A percentile compares a stretch with the other conserved stretches of the same genome.
Evolutionary conservation across 768 basidiomycete genomes (phyloP).

Genomic region (Hericium alpestre): DNA sequence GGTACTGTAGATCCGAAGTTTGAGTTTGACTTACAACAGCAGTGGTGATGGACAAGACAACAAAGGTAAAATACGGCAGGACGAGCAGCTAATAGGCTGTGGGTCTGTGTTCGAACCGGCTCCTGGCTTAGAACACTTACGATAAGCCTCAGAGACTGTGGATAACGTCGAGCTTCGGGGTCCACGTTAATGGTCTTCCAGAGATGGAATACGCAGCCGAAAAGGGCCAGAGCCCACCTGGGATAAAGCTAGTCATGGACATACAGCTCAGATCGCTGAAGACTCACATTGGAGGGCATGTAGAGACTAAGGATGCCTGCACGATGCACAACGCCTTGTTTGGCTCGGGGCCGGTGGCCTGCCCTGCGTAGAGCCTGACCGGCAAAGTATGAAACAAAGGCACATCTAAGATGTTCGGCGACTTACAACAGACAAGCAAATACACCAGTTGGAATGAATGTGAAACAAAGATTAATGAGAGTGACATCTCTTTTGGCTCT

Average conservation of each 20-base stretch:
- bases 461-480: background rate
- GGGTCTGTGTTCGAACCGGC: too few species aligned
- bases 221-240: background rate
- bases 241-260: background rate
- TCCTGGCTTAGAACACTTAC: too few species aligned
- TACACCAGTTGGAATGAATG: background rate
- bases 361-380: slow-evolving; percentile 29
- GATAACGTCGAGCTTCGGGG: background rate
- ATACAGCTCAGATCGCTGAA: background rate
- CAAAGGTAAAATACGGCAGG: background rate
- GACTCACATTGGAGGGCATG: slow-evolving; percentile 14
- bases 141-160: too few species aligned
- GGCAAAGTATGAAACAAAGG: background rate
- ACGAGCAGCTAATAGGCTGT: background rate
- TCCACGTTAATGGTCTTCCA: background rate
- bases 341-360: slow-evolving; percentile 27
- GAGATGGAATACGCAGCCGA: background rate
- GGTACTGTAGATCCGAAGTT: background rate
- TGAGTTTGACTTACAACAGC: background rate
- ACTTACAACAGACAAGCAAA: background rate
- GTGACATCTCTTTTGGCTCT: background rate
- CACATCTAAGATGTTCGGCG: background rate
- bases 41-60: background rate
- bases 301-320: slow-evolving; percentile 29
- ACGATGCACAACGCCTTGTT: slow-evolving; percentile 29